phyloP scores from a whole-genome alignment of 257 asterid species.

The Haberlea rhodopensis region DNA sequence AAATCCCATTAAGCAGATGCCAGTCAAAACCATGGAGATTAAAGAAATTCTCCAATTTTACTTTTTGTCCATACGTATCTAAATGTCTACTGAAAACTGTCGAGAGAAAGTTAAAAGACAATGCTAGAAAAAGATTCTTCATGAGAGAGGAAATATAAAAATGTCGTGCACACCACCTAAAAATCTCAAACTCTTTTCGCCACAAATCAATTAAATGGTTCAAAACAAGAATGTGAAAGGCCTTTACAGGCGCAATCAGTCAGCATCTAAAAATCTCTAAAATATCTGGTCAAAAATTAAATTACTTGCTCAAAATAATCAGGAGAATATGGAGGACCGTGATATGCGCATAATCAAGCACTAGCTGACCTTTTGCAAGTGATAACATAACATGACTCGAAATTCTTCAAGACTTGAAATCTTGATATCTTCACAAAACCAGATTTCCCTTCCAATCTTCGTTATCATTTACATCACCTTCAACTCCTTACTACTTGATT shows the following conservation, averaged over 20 bases:
- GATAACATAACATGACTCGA: slow-evolving; percentile 49
- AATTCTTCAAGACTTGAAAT: slow-evolving; percentile 60
- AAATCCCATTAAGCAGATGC: not conserved
- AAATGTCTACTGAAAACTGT: not conserved
- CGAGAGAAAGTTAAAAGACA: not conserved
- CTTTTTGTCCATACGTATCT: too few species aligned
- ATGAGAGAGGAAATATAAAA: not conserved
- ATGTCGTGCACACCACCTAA: slow-evolving; percentile 13
- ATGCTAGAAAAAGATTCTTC: not conserved
- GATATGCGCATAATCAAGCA: slow-evolving; percentile 74
- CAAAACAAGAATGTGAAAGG: slow-evolving; percentile 39
- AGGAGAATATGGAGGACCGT: slow-evolving; percentile 49
- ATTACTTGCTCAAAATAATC: slow-evolving; percentile 27
- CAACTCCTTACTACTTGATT: slow-evolving; percentile 76
- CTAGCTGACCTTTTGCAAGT: slow-evolving; percentile 70
- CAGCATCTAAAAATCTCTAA: slow-evolving; percentile 4
- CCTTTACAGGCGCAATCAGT: slow-evolving; percentile 45
- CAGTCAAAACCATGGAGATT: not conserved
- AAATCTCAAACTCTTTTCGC: slow-evolving; percentile 15
- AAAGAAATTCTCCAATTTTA: not conserved
- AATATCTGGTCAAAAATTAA: slow-evolving; percentile 18
- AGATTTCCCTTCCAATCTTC: slow-evolving; percentile 76
- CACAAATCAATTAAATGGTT: slow-evolving; percentile 22
- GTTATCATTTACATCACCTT: slow-evolving; percentile 81
- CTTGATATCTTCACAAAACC: slow-evolving; percentile 79